Percentiles rank a stretch among this genome's conserved stretches.
These are phyloP conservation scores for Trichoderma atroviride DNA, from an alignment of 2,329 filamentous ascomycete species.

Conservation along the genomic window DNA sequence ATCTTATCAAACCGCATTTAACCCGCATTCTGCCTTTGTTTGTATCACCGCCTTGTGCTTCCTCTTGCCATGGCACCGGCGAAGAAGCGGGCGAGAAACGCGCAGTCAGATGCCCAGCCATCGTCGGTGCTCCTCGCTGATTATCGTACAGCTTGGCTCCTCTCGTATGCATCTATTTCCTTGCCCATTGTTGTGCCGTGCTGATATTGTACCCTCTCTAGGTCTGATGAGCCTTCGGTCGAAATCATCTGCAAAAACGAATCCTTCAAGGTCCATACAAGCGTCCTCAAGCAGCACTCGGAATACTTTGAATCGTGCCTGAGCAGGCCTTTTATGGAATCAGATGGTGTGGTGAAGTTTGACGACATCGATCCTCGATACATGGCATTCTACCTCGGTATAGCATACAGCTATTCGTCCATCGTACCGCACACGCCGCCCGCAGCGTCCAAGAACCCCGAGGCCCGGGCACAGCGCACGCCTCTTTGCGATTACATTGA, in stretches of 20 bases:
- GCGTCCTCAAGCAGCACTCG: conserved; percentile 38
- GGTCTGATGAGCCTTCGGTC: conserved; percentile 37
- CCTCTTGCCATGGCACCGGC: conserved; percentile 32
- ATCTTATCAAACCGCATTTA: neutral
- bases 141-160: conserved; percentile 40
- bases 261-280: conserved; percentile 37
- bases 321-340: conserved; percentile 36
- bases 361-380: conserved; percentile 41
- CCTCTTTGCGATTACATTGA: conserved; percentile 40
- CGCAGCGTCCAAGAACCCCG: conserved; percentile 32
- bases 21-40: neutral
- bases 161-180: conserved; percentile 35
- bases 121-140: conserved; percentile 37
- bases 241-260: conserved; percentile 38
- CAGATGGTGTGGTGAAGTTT: conserved; percentile 36
- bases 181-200: neutral
- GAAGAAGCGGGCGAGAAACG: conserved; percentile 33
- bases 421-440: conserved; percentile 38
- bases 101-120: conserved; percentile 26
- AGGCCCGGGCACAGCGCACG: conserved; percentile 34
- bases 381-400: conserved; percentile 40
- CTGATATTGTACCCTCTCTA: conserved; percentile 13
- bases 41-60: neutral
- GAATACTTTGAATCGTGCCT: conserved; percentile 41
- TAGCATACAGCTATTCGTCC: conserved; percentile 41